Evolutionary conservation across 495 filamentous ascomycete genomes (phyloP), one percentile per base, ranked within the genome.

Genomic region (Penicillium nucicola): DNA sequence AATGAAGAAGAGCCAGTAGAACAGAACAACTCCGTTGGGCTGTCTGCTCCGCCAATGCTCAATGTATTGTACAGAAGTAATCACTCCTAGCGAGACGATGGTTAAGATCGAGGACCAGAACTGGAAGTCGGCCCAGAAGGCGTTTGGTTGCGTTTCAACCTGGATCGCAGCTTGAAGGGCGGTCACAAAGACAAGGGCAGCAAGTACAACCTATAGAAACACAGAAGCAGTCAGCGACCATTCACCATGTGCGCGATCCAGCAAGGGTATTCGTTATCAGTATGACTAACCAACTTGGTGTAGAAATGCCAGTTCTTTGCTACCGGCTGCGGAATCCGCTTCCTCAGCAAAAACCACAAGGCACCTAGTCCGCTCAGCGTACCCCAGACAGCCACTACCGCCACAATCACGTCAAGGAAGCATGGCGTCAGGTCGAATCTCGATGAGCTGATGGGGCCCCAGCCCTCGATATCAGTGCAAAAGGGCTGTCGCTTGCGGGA

Each of bases 351-450:
- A 70, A 85, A 86, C 76, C 79, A 87, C 23, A 92, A 67, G 2
- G 95, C 90, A 9, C 82, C 77, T 20, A 83, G 78, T 35, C 95
- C 95, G 47, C 83, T 74, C 13, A 95, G 30, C 20, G 96, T 75
- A 10, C 93, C 89, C 68, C 81, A 90, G 4, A 79, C 75, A 9
- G 89, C 91, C 15, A 96, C 85, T 5, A 77, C 62, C 23, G 85
- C 82, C 47, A 97, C 80, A 74, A 85, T 88, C 9, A 92, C 78
- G 65, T 97, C 95, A 42, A 96, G 78, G 66, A 97, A 97, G 71
- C 95, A 99, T 48, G 95, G 91, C 32, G 95, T 97, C 68, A 99
- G 88, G 66, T 97, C 92, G 67, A 87, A 95, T 54, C 91, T 75
- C 48, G 80, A 76, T 15, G 82, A 81, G 66, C 89, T 93, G 58